Evolutionary conservation across 306 rosid genomes (phyloP).

Genomic region (Lathyrus tuberosus): DNA sequence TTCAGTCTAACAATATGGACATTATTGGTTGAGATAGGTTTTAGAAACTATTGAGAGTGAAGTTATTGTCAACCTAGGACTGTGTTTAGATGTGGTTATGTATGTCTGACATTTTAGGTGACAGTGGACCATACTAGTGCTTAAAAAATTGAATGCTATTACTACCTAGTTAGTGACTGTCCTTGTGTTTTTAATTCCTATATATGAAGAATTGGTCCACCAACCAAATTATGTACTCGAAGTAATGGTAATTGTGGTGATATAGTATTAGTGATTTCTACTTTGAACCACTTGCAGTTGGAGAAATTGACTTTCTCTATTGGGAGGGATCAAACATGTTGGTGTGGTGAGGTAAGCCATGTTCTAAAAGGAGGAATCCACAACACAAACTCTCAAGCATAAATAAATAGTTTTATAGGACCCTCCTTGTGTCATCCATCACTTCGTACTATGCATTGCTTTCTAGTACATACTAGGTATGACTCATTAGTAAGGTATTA

Average conservation of each 20-base stretch:
- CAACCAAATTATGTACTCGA: slow-evolving; percentile 43
- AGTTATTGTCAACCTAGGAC: slow-evolving; percentile 43
- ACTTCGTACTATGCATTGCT: neutral
- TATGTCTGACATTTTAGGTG: slow-evolving; percentile 46
- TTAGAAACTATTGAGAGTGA: neutral
- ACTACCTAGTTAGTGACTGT: slow-evolving; percentile 42
- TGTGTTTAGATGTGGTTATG: slow-evolving; percentile 39
- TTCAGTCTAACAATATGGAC: too few species aligned
- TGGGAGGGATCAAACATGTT: slow-evolving; percentile 52
- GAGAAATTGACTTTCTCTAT: slow-evolving; percentile 72
- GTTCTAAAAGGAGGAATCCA: slow-evolving; percentile 41
- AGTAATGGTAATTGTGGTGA: slow-evolving; percentile 53
- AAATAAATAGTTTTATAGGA: too few species aligned
- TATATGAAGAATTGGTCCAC: slow-evolving; percentile 52
- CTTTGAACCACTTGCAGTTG: slow-evolving; percentile 89
- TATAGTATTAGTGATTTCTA: slow-evolving; percentile 38
- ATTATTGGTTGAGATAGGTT: too few species aligned
- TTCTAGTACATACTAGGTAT: too few species aligned
- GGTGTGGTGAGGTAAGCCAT: slow-evolving; percentile 63
- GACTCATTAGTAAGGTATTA: too few species aligned
- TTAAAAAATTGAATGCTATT: slow-evolving; percentile 53
- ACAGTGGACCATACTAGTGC: slow-evolving; percentile 45
- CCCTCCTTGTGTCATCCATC: neutral
- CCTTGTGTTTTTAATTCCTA: slow-evolving; percentile 44
- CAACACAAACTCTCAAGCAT: neutral